These are phyloP conservation scores for Fragilaria crotonensis DNA, from an alignment of 108 stramenopile genomes.

Conservation along the genomic window DNA sequence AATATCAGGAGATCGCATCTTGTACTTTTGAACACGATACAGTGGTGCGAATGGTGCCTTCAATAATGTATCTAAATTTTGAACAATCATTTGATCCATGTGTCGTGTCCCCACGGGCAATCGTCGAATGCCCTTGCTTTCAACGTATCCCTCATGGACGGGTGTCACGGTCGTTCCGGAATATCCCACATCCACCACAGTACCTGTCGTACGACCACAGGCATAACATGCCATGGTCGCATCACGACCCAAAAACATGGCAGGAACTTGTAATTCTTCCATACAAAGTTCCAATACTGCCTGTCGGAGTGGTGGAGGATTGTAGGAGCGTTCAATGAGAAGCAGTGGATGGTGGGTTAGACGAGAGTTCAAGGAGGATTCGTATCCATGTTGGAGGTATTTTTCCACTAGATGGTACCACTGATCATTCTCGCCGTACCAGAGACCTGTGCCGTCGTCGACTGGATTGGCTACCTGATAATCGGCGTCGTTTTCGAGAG, in stretches of 20 bases:
- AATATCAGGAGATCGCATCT: constrained; percentile 21
- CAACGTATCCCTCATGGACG: constrained; percentile 83
- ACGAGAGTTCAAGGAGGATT: constrained; percentile 17
- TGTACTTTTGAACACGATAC: neutral
- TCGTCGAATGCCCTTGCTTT: constrained; percentile 55
- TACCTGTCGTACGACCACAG: constrained; percentile 73
- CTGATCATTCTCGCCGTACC: constrained; percentile 35
- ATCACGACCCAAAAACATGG: constrained; percentile 84
- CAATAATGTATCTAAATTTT: constrained; percentile 31
- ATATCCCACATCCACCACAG: constrained; percentile 78
- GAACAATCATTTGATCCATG: constrained; percentile 57
- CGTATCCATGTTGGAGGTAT: constrained; percentile 43
- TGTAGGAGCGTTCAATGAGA: constrained; percentile 70
- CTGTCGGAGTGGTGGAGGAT: constrained; percentile 74
- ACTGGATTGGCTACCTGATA: constrained; percentile 68
- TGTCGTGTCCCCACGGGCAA: constrained; percentile 40
- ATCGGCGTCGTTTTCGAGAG: constrained; percentile 36
- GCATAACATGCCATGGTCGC: constrained; percentile 77
- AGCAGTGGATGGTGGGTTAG: constrained; percentile 49
- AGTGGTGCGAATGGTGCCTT: neutral
- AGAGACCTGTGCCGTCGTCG: constrained; percentile 63
- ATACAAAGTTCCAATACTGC: constrained; percentile 60
- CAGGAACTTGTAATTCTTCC: constrained; percentile 75
- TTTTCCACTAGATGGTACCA: constrained; percentile 39
- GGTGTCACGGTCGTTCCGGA: constrained; percentile 70